Evolutionary conservation across 1,284 basidiomycete genomes (phyloP).

Genomic region (Pseudozyma sp.): DNA sequence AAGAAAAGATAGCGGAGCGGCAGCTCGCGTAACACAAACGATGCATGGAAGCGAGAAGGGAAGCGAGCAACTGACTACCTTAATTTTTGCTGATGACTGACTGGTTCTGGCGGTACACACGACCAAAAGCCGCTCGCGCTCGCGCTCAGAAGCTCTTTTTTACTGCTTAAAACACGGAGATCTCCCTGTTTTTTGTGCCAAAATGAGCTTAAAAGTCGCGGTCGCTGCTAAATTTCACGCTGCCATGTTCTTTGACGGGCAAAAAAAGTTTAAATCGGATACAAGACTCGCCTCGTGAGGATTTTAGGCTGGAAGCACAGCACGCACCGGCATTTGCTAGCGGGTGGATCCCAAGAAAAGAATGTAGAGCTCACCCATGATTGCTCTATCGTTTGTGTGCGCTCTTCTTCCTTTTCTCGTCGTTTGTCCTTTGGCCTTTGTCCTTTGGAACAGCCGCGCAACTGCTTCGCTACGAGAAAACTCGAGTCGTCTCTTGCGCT

Average conservation of each 20-base stretch:
- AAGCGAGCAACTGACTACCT: neutral
- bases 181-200: neutral
- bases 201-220: neutral
- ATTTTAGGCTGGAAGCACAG: neutral
- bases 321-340: neutral
- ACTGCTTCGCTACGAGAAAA: no score
- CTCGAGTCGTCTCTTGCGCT: no score
- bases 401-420: neutral
- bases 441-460: neutral
- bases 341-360: neutral
- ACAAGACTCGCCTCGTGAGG: no score
- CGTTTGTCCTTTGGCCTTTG: neutral
- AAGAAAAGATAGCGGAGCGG: neutral
- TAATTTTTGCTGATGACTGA: neutral
- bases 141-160: neutral
- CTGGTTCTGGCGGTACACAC: no score
- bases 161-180: neutral
- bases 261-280: neutral
- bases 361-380: neutral
- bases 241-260: no score
- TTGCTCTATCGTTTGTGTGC: neutral
- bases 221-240: no score
- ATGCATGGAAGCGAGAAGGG: conserved; percentile 4
- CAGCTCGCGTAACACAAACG: neutral
- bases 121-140: no score